These are phyloP conservation scores for Spinacia oleracea DNA, from an alignment of 179 eudicot genomes.

Conservation along the genomic window DNA sequence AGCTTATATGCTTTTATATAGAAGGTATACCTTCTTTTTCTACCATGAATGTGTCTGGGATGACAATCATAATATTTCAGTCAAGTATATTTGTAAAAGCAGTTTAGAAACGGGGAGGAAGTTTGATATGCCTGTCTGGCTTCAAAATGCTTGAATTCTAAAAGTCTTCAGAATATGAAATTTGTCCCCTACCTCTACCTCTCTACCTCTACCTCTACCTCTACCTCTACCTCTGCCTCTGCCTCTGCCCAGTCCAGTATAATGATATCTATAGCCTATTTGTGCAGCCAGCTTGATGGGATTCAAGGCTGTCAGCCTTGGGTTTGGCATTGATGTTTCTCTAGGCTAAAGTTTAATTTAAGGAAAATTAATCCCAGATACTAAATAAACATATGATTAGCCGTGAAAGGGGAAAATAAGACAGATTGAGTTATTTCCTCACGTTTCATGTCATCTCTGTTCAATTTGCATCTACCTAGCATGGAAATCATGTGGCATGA, in stretches of 20 bases:
- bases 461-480: background rate
- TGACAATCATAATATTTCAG: background rate
- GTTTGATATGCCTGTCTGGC: background rate
- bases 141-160: background rate
- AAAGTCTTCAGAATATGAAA: background rate
- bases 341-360: background rate
- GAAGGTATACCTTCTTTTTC: slow-evolving; percentile 50
- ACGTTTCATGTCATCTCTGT: background rate
- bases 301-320: background rate
- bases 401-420: background rate
- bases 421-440: background rate
- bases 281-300: background rate
- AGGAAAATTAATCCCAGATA: background rate
- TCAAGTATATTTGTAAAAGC: background rate
- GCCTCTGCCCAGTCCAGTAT: background rate
- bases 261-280: background rate
- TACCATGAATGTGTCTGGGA: background rate
- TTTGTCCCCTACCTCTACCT: background rate
- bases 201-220: too few relatives aligned
- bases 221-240: too few relatives aligned
- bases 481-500: background rate
- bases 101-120: background rate
- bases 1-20: slow-evolving; percentile 96
- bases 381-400: background rate
- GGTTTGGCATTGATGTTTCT: background rate